Evolutionary conservation across 2,329 filamentous ascomycete species (phyloP).

Genomic region (Penicillium aurantiogriseum): DNA sequence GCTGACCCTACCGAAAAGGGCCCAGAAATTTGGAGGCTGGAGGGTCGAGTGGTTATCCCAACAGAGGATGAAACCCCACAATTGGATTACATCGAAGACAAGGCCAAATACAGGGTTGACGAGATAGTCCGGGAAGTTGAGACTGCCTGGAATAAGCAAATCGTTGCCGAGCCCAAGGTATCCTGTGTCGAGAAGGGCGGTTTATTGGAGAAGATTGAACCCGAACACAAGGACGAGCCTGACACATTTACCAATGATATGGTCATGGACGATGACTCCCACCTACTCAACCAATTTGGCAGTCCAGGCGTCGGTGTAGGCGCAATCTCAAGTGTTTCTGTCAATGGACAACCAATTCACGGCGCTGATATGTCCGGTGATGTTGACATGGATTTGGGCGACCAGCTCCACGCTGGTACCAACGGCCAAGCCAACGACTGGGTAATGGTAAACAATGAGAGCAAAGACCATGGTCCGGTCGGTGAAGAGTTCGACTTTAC

Average conservation of each 20-base stretch:
- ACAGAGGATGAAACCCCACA: constrained; percentile 38
- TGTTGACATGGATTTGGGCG: constrained; percentile 56
- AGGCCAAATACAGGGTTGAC: constrained; percentile 54
- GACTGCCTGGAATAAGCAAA: constrained; percentile 63
- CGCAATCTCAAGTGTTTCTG: constrained; percentile 44
- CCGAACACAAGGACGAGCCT: constrained; percentile 38
- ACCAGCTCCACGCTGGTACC: constrained; percentile 36
- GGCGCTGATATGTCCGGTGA: constrained; percentile 23
- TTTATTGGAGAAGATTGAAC: constrained; percentile 56
- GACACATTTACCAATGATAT: constrained; percentile 31
- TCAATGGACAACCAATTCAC: constrained; percentile 52
- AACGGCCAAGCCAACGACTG: constrained; percentile 63
- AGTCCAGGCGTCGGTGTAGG: constrained; percentile 19
- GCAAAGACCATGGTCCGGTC: constrained; percentile 43
- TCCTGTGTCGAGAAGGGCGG: constrained; percentile 76
- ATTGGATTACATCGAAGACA: constrained; percentile 42
- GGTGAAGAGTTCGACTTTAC: constrained; percentile 47
- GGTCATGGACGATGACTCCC: constrained; percentile 34
- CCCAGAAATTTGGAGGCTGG: constrained; percentile 62
- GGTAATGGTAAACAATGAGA: constrained; percentile 70
- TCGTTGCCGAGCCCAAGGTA: constrained; percentile 63
- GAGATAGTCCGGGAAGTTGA: constrained; percentile 76
- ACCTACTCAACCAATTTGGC: constrained; percentile 38
- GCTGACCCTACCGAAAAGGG: constrained; percentile 56
- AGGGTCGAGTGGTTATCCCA: constrained; percentile 48